Percentiles rank a stretch among this genome's conserved stretches.
phyloP scores from a whole-genome alignment of 345 rosid species.

The Gossypium arboreum region DNA sequence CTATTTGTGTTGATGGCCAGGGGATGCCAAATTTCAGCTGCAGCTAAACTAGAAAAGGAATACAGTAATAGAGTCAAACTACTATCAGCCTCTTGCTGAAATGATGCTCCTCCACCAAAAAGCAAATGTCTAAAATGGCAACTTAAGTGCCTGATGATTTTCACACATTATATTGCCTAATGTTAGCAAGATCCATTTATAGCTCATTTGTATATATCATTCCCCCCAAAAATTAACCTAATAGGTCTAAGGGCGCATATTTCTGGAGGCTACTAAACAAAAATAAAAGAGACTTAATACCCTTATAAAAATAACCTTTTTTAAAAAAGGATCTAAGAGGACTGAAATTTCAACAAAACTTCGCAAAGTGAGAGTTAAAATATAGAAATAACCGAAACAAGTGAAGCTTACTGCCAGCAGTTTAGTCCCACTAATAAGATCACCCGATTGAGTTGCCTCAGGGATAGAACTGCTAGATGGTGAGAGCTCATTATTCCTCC shows the following conservation, averaged over 20 bases:
- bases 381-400: slow-evolving; percentile 2
- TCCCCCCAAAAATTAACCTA: background rate
- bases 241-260: background rate
- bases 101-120: background rate
- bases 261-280: background rate
- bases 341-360: background rate
- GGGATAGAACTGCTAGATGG: slow-evolving; percentile 55
- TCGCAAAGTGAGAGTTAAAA: slow-evolving; percentile 2
- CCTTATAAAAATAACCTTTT: background rate
- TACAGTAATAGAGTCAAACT: background rate
- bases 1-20: background rate
- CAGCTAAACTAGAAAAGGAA: background rate
- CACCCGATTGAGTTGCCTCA: slow-evolving; percentile 71
- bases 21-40: background rate
- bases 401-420: slow-evolving; percentile 34
- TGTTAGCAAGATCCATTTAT: background rate
- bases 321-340: background rate
- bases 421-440: slow-evolving; percentile 44
- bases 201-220: background rate
- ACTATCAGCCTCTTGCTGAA: background rate
- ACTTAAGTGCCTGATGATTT: background rate
- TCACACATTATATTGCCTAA: background rate
- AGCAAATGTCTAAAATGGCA: background rate
- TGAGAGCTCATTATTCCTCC: slow-evolving; percentile 73
- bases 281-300: background rate